A percentile compares a stretch with the other conserved stretches of the same genome.
phyloP scores from a whole-genome alignment of 225 moss, liverwort and hornwort genomes.

The Lunularia cruciata region DNA sequence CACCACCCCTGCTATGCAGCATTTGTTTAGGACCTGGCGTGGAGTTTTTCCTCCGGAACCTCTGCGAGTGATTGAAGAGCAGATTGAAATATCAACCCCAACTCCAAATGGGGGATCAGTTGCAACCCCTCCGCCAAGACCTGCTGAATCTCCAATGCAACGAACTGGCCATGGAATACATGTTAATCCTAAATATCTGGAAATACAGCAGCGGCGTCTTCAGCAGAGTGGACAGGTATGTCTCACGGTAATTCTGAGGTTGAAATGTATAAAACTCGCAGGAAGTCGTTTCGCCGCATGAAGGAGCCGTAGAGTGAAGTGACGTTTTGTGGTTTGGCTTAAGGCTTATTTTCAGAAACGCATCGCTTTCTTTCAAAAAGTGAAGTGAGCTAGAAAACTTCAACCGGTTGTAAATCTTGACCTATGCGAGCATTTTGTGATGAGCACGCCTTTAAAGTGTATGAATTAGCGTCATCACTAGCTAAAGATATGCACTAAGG shows the following conservation, averaged over 20 bases:
- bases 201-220: constrained; percentile 86
- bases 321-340: no score
- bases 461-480: no score
- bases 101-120: constrained; percentile 53
- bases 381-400: no score
- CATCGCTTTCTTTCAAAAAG: no score
- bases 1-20: constrained; percentile 80
- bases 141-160: constrained; percentile 57
- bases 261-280: no score
- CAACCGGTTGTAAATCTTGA: no score
- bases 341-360: no score
- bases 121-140: constrained; percentile 50
- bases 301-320: no score
- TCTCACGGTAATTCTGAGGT: background rate
- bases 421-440: no score
- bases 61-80: constrained; percentile 69
- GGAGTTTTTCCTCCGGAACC: constrained; percentile 76
- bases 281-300: no score
- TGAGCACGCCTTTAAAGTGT: no score
- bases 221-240: constrained; percentile 91
- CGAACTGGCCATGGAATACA: constrained; percentile 95
- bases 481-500: no score
- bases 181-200: constrained; percentile 92
- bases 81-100: constrained; percentile 61
- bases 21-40: constrained; percentile 96